Evolutionary conservation across 2,329 filamentous ascomycete genomes (phyloP).

Genomic region (Bisporella sp.): DNA sequence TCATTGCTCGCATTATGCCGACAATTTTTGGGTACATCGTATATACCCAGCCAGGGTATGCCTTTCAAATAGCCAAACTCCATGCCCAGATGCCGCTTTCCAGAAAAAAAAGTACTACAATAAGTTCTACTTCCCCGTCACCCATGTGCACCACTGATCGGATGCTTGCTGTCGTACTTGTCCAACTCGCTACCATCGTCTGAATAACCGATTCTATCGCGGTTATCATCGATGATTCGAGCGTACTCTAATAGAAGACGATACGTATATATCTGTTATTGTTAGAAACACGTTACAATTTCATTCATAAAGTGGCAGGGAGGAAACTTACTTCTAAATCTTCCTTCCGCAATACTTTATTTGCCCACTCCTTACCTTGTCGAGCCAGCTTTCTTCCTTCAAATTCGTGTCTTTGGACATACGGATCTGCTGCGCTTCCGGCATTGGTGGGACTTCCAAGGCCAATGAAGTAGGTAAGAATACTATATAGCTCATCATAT

Average conservation of each 20-base stretch:
- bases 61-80: too few species aligned
- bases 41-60: too few species aligned
- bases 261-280: conserved; percentile 47
- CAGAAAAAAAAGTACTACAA: too few species aligned
- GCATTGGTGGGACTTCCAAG: conserved; percentile 44
- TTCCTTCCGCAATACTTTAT: conserved; percentile 61
- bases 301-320: neutral
- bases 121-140: neutral
- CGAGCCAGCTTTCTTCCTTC: conserved; percentile 59
- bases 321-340: conserved; percentile 56
- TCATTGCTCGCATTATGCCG: too few species aligned
- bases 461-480: conserved; percentile 69
- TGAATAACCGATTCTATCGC: conserved; percentile 27
- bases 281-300: conserved; percentile 2
- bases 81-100: too few species aligned
- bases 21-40: too few species aligned
- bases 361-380: conserved; percentile 64
- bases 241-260: conserved; percentile 60
- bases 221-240: conserved; percentile 31
- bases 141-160: neutral
- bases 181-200: conserved; percentile 27
- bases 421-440: conserved; percentile 33
- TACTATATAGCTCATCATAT: conserved; percentile 64
- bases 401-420: conserved; percentile 35
- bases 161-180: conserved; percentile 19